A percentile compares a stretch with the other conserved stretches of the same genome.
Evolutionary conservation across 2,329 filamentous ascomycete species (phyloP).

Genomic region (Aureobasidium uvarum): DNA sequence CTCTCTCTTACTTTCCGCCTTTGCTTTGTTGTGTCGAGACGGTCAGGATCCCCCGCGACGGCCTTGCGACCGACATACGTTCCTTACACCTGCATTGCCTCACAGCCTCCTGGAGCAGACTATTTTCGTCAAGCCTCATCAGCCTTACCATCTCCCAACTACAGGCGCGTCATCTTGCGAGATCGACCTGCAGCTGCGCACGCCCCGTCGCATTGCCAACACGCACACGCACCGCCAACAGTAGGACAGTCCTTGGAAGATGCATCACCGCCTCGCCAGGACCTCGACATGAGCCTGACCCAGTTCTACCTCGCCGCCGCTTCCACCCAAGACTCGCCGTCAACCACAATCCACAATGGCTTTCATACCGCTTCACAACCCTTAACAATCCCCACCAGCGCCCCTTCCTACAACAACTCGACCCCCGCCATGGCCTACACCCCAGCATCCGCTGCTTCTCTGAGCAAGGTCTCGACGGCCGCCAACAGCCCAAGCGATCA

Average conservation of each 20-base stretch:
- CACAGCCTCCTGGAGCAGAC: not conserved
- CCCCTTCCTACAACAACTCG: slow-evolving; percentile 10
- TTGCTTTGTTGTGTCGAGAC: not conserved
- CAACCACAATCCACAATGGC: slow-evolving; percentile 7
- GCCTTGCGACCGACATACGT: not conserved
- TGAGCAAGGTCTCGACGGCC: slow-evolving; percentile 37
- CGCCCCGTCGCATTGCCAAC: slow-evolving; percentile 12
- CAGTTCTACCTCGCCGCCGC: slow-evolving; percentile 8
- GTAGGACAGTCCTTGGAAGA: slow-evolving; percentile 25
- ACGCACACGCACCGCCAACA: not conserved
- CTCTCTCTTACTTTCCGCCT: not conserved
- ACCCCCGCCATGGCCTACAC: slow-evolving; percentile 32
- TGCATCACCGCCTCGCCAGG: slow-evolving; percentile 19
- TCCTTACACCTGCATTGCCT: slow-evolving; percentile 8
- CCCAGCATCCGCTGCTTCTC: slow-evolving; percentile 34
- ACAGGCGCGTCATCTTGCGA: slow-evolving; percentile 10
- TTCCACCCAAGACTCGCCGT: not conserved
- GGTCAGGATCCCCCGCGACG: not conserved
- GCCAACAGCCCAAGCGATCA: slow-evolving; percentile 44
- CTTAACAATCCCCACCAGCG: not conserved
- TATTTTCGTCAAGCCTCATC: slow-evolving; percentile 21
- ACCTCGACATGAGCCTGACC: slow-evolving; percentile 25
- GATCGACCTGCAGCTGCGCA: slow-evolving; percentile 11
- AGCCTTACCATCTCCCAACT: slow-evolving; percentile 3
- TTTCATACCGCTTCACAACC: slow-evolving; percentile 2